phyloP scores from a whole-genome alignment of 306 rosid species.

The Lathyrus tuberosus region DNA sequence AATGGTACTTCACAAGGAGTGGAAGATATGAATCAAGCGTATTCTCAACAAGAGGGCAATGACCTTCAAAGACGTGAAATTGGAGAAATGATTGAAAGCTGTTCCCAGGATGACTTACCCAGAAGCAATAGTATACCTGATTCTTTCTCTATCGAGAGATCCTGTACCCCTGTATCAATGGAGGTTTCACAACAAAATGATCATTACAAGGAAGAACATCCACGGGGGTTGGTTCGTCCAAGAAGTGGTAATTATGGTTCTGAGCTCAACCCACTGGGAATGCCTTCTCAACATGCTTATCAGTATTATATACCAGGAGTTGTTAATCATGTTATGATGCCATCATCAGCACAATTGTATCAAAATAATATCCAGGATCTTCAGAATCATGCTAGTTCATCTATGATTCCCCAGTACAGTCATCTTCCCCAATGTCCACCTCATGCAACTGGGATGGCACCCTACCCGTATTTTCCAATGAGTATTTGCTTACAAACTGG shows the following conservation, averaged over 20 bases:
- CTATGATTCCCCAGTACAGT: slow-evolving; percentile 72
- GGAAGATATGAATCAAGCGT: slow-evolving; percentile 51
- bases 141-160: slow-evolving; percentile 85
- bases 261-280: slow-evolving; percentile 52
- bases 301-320: slow-evolving; percentile 74
- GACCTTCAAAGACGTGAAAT: slow-evolving; percentile 53
- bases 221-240: slow-evolving; percentile 48
- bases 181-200: slow-evolving; percentile 60
- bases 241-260: slow-evolving; percentile 56
- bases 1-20: slow-evolving; percentile 42
- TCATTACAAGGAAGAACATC: slow-evolving; percentile 49
- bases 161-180: slow-evolving; percentile 72
- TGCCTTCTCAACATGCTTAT: slow-evolving; percentile 63
- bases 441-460: slow-evolving; percentile 67
- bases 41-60: slow-evolving; percentile 47
- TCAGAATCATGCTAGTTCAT: slow-evolving; percentile 59
- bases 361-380: slow-evolving; percentile 74
- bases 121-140: slow-evolving; percentile 60
- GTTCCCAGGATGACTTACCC: slow-evolving; percentile 72
- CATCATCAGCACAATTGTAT: slow-evolving; percentile 68
- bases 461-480: slow-evolving; percentile 36
- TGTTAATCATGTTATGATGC: slow-evolving; percentile 74
- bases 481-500: slow-evolving; percentile 71
- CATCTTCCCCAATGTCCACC: slow-evolving; percentile 78
- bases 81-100: slow-evolving; percentile 66